Evolutionary conservation across 2,329 filamentous ascomycete genomes (phyloP).

Genomic region (Paraphoma sp.): DNA sequence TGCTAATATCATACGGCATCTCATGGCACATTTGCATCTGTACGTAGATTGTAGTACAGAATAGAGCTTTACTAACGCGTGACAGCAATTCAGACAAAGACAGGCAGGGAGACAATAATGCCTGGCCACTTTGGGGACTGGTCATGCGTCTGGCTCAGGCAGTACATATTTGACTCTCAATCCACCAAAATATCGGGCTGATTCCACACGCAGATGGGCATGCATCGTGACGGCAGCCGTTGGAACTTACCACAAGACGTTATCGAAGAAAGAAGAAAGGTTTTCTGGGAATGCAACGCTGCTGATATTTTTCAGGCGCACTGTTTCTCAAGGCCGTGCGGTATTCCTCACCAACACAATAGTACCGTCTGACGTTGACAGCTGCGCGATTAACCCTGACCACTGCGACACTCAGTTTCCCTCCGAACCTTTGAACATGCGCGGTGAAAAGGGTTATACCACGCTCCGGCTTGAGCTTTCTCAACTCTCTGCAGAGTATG

Average conservation of each 20-base stretch:
- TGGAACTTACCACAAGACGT: constrained; percentile 7
- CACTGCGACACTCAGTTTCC: neutral
- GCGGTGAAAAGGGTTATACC: constrained; percentile 3
- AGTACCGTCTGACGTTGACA: neutral
- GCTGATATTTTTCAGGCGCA: constrained; percentile 7
- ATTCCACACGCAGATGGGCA: constrained; percentile 1
- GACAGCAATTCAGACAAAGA: constrained; percentile 1
- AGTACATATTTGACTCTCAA: neutral
- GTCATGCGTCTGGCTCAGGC: constrained; percentile 6
- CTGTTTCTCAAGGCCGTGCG: constrained; percentile 7
- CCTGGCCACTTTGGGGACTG: constrained; percentile 7
- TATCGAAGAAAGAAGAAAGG: constrained; percentile 5
- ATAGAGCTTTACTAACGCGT: neutral
- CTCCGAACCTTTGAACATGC: neutral
- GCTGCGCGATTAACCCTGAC: neutral
- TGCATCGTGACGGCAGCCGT: constrained; percentile 5
- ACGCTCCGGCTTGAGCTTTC: constrained; percentile 7
- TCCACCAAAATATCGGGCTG: neutral
- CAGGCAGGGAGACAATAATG: constrained; percentile 1
- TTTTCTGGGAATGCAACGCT: constrained; percentile 9
- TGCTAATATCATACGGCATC: neutral
- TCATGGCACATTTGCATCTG: neutral
- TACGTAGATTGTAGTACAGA: neutral
- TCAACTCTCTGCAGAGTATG: constrained; percentile 7
- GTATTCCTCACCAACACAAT: neutral